Conservation (phyloP, 129 eudicot genomes). For the Chrysanthemum lavandulifolium region DNA sequence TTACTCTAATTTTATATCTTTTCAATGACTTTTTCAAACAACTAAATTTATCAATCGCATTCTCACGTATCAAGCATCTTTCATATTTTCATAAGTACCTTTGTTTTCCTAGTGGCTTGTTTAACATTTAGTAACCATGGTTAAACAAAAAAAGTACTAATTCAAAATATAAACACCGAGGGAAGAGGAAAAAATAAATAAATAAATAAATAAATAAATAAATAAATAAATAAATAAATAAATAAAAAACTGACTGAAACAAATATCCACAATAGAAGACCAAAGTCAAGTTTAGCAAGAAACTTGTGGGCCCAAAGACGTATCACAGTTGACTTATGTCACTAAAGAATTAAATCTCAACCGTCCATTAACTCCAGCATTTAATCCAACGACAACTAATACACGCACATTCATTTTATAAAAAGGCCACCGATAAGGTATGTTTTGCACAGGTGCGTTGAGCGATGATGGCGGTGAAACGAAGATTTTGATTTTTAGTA, state of each 20-base stretch:
- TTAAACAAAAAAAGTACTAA: neutral
- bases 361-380: conserved; percentile 3
- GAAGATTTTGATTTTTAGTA: no score
- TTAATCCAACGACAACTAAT: conserved; percentile 19
- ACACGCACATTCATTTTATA: conserved; percentile 7
- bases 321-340: conserved; percentile 2
- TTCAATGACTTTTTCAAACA: neutral
- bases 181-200: no score
- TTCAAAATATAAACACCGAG: neutral
- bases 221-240: no score
- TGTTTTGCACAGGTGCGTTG: no score
- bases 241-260: no score
- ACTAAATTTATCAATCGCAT: neutral
- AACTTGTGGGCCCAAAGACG: neutral
- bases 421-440: conserved; percentile 1
- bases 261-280: no score
- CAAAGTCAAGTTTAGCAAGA: neutral
- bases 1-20: no score
- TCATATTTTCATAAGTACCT: no score
- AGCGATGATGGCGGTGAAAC: no score
- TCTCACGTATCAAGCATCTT: no score
- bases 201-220: no score
- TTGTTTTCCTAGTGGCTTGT: no score
- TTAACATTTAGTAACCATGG: neutral
- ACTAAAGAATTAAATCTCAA: conserved; percentile 9